These are phyloP conservation scores for Nakazawaea ambrosiae DNA, from an alignment of 805 yeast genomes.

Conservation along the genomic window DNA sequence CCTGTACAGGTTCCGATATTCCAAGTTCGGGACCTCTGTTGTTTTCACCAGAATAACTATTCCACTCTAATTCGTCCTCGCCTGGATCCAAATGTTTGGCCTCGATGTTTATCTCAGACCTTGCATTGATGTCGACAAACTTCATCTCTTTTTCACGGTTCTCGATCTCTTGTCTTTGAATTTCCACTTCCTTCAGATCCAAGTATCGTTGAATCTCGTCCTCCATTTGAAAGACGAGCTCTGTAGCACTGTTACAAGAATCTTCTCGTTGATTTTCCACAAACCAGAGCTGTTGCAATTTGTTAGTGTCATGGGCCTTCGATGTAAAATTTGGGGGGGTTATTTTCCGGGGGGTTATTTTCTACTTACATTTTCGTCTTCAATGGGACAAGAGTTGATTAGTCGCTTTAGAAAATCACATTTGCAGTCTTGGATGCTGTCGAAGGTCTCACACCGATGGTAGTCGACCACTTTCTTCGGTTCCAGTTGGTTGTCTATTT, in stretches of 20 bases:
- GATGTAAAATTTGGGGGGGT: too few species aligned
- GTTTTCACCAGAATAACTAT: conserved; percentile 16
- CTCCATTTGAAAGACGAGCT: too few species aligned
- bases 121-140: conserved; percentile 1
- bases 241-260: too few species aligned
- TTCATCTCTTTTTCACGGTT: neutral
- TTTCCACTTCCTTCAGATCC: conserved; percentile 1
- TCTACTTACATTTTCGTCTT: conserved; percentile 5
- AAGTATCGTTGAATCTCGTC: neutral
- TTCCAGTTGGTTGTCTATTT: neutral
- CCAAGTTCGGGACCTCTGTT: conserved; percentile 2
- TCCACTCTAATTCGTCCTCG: conserved; percentile 5
- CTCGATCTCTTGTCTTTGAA: neutral
- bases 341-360: neutral
- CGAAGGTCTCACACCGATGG: conserved; percentile 8
- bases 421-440: neutral
- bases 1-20: neutral
- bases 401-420: conserved; percentile 4
- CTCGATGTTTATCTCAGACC: too few species aligned
- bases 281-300: too few species aligned
- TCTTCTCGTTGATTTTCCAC: too few species aligned
- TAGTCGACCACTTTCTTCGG: conserved; percentile 5
- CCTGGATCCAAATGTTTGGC: too few species aligned
- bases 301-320: too few species aligned
- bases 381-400: neutral